Evolutionary conservation across 495 filamentous ascomycete species (phyloP).

Genomic region (Zalerion maritima): DNA sequence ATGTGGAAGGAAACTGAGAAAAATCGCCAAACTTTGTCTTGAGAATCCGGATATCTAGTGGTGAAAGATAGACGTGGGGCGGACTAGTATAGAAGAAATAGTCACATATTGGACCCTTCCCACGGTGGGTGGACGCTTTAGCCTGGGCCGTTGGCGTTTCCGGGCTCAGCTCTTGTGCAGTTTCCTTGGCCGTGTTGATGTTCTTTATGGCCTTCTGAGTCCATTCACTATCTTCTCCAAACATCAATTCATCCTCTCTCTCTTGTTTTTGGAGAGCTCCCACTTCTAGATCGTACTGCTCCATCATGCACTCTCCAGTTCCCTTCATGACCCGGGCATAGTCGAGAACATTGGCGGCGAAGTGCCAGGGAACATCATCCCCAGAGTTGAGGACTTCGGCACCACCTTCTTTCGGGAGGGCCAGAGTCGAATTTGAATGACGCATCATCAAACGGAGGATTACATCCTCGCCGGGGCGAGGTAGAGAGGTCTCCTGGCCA

Average conservation of each 20-base stretch:
- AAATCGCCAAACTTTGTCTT: conserved; percentile 82
- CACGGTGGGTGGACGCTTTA: conserved; percentile 16
- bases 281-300: conserved; percentile 67
- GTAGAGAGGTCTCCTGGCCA: conserved; percentile 70
- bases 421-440: conserved; percentile 64
- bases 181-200: conserved; percentile 59
- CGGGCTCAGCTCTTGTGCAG: conserved; percentile 25
- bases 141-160: conserved; percentile 3
- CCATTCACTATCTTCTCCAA: conserved; percentile 89
- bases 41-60: conserved; percentile 89
- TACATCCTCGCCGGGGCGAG: conserved; percentile 74
- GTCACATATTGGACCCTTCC: too few relatives aligned
- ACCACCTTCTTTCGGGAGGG: conserved; percentile 65
- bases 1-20: conserved; percentile 68
- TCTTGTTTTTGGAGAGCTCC: conserved; percentile 58
- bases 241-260: conserved; percentile 79
- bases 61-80: conserved; percentile 82
- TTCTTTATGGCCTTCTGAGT: conserved; percentile 62
- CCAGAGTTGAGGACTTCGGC: conserved; percentile 49
- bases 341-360: conserved; percentile 83
- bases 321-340: conserved; percentile 95
- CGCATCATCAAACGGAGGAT: conserved; percentile 74
- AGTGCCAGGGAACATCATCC: conserved; percentile 84
- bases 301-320: conserved; percentile 70
- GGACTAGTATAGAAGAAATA: conserved; percentile 88